Evolutionary conservation across 2,329 filamentous ascomycete genomes (phyloP), one percentile per base, ranked within the genome.

Genomic region (Aspergillus fumigatiaffinis): DNA sequence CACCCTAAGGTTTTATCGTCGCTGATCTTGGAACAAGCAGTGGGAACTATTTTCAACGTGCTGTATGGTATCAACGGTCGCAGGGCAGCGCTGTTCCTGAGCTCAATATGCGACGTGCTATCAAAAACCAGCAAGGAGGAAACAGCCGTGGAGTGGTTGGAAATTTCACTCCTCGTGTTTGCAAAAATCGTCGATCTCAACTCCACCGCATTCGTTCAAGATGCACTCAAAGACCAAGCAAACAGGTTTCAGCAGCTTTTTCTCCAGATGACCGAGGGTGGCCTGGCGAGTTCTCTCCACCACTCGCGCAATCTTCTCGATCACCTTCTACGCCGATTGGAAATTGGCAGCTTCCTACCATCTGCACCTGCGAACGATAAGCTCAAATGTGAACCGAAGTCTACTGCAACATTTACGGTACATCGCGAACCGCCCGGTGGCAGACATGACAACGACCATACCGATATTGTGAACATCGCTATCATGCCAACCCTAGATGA

Each of bases 41-140:
- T 80, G 12, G 74, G 71, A 20, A 78, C 72, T 3, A 74, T 82
- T 25, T 79, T 75, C 65, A 79, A 73, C 32, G 73, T 74, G 60
- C 62, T 81, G 10, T 80, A 73, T 54, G 77, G 78, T 2, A 52
- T 67, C n/a, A 66, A 67, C 44, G 78, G 78, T 29, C 65, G 59
- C 8, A 71, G 74, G 59, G 73, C 68, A 17, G 65, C 72, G 12
- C 55, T 55, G 1, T 62, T 80, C 25, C 76, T 79, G 51, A 55
- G 52, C 4, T 73, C 62, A 46, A 63, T 66, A 48, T 61, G 62
- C 32, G 63, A 54, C 32, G 65, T 60, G 47, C 62, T 70, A 38
- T 35, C 52, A 17, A 60, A 44, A 26, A 46, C 32, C 20, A 38
- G 25, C 10, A 48, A 48, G 12, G 35, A 49, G 20, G 44, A 55